These are phyloP conservation scores for Nothomitra cinnamomea DNA, from an alignment of 2,329 filamentous ascomycete genomes.

Conservation along the genomic window DNA sequence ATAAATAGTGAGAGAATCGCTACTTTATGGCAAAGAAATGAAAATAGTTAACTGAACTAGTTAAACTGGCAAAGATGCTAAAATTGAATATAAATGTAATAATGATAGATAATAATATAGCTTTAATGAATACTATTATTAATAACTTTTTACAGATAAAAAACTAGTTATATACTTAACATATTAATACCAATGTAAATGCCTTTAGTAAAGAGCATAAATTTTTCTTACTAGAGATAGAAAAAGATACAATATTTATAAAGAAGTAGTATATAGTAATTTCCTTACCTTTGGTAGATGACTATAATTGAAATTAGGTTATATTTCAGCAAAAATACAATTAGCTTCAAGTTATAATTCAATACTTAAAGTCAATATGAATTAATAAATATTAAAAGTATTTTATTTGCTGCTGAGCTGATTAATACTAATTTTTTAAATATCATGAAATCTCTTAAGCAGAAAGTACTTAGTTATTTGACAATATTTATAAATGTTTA, in stretches of 20 bases:
- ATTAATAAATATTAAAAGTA: background rate
- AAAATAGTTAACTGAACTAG: no score
- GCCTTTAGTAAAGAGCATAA: background rate
- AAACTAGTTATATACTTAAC: background rate
- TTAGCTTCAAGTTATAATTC: background rate
- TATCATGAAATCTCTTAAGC: background rate
- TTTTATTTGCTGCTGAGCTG: no score
- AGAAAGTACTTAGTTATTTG: background rate
- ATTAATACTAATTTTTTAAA: background rate
- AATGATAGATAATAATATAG: background rate
- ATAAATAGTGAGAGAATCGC: no score
- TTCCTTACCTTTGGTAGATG: background rate
- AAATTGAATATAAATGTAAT: no score
- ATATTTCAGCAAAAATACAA: background rate
- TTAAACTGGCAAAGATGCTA: no score
- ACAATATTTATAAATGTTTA: no score
- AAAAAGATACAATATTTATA: background rate
- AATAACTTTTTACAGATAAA: background rate
- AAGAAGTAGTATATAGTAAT: background rate
- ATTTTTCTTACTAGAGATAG: background rate
- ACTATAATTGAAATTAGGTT: background rate
- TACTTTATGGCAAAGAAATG: no score
- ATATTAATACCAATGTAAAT: background rate
- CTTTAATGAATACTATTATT: background rate
- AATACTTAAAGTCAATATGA: background rate